These are phyloP conservation scores for Tulasnella sp. DNA, from an alignment of 768 basidiomycete species.

Conservation along the genomic window DNA sequence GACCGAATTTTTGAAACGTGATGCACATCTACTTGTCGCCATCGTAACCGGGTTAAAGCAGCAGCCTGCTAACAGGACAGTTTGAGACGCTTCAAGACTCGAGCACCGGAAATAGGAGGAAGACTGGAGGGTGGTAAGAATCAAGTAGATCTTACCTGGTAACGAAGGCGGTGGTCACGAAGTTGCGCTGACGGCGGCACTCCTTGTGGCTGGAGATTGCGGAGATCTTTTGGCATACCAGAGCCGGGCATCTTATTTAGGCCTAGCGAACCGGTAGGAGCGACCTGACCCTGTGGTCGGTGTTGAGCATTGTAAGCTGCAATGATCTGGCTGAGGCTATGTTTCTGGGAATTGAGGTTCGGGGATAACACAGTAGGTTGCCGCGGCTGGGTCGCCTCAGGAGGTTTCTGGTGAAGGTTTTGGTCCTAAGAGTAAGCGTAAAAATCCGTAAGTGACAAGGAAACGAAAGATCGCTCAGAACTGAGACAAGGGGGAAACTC, in stretches of 20 bases:
- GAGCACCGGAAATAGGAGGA: too few relatives aligned
- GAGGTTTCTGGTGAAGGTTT: conserved; percentile 3
- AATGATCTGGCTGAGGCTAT: neutral
- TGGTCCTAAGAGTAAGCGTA: neutral
- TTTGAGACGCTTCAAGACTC: too few relatives aligned
- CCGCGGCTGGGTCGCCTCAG: neutral
- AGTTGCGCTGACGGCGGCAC: neutral
- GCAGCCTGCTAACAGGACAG: too few relatives aligned
- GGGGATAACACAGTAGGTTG: neutral
- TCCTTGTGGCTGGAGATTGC: neutral
- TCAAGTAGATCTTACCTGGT: conserved; percentile 7
- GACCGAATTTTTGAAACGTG: too few relatives aligned
- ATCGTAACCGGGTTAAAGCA: too few relatives aligned
- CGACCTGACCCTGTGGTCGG: neutral
- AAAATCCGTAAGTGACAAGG: neutral
- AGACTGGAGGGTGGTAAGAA: neutral
- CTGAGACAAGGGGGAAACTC: too few relatives aligned
- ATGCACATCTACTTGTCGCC: too few relatives aligned
- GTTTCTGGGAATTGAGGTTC: too few relatives aligned
- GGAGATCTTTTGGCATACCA: neutral
- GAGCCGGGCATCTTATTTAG: neutral
- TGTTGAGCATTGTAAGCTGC: neutral
- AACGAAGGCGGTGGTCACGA: too few relatives aligned
- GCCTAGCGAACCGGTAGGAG: neutral
- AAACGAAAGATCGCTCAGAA: neutral